Evolutionary conservation across 441 rosid genomes (phyloP).

Genomic region (Theobroma grandiflorum): DNA sequence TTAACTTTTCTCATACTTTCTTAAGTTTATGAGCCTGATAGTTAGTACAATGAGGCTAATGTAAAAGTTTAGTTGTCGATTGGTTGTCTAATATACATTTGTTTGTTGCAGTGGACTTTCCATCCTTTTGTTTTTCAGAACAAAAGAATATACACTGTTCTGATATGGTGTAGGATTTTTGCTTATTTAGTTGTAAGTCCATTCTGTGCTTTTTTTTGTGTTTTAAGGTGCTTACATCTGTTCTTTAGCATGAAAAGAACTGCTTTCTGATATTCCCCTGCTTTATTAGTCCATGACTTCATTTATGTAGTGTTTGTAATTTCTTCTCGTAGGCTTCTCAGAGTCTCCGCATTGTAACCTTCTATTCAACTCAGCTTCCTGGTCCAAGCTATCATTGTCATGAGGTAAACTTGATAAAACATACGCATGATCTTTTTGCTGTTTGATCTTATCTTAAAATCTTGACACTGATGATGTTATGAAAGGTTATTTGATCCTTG

Average conservation of each 20-base stretch:
- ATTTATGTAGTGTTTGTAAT: constrained; percentile 29
- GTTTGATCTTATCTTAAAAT: constrained; percentile 23
- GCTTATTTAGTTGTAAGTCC: constrained; percentile 63
- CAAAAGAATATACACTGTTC: constrained; percentile 63
- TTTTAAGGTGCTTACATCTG: background rate
- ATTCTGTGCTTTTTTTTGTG: background rate
- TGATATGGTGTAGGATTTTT: constrained; percentile 65
- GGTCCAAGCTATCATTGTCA: constrained; percentile 96
- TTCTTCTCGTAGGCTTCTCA: constrained; percentile 66
- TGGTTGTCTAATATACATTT: constrained; percentile 11
- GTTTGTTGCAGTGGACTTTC: constrained; percentile 57
- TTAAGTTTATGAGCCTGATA: background rate
- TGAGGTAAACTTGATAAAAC: constrained; percentile 51
- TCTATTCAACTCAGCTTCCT: constrained; percentile 91
- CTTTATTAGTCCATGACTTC: constrained; percentile 23
- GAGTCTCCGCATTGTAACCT: constrained; percentile 72
- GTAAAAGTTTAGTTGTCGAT: constrained; percentile 9
- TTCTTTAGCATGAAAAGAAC: background rate
- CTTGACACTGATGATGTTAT: constrained; percentile 14
- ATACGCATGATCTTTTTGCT: constrained; percentile 19
- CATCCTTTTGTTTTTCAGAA: constrained; percentile 61
- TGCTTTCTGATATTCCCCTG: background rate
- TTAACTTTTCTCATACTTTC: background rate
- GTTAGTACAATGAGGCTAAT: background rate
- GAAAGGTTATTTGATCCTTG: constrained; percentile 15